These are phyloP conservation scores for Geranium brycei DNA, from an alignment of 345 rosid genomes.

Conservation along the genomic window DNA sequence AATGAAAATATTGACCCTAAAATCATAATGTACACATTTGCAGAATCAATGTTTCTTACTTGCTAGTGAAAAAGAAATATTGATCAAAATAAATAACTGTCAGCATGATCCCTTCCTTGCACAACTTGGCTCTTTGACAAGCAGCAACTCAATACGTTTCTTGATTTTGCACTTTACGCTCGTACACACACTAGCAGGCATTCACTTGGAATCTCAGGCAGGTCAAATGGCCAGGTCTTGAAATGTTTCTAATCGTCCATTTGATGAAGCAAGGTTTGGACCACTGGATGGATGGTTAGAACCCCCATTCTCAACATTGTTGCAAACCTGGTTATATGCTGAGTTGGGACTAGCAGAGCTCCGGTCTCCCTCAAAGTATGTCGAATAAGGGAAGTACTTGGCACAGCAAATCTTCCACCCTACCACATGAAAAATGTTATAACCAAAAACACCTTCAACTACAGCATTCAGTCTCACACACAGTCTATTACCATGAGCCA, in stretches of 20 bases:
- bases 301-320: slow-evolving; percentile 44
- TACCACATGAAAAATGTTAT: slow-evolving; percentile 13
- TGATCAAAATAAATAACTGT: neutral
- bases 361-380: slow-evolving; percentile 60
- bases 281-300: slow-evolving; percentile 24
- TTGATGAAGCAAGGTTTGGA: slow-evolving; percentile 26
- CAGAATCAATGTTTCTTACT: neutral
- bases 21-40: neutral
- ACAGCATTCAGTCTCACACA: too few species aligned
- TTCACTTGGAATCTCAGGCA: neutral
- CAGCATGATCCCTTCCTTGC: neutral
- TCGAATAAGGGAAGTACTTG: slow-evolving; percentile 55
- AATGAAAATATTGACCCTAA: too few species aligned
- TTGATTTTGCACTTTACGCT: too few species aligned
- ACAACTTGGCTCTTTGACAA: neutral
- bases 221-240: slow-evolving; percentile 37
- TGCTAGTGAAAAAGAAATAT: slow-evolving; percentile 4
- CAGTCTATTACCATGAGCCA: too few species aligned
- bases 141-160: slow-evolving; percentile 2
- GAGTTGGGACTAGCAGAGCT: slow-evolving; percentile 51
- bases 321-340: slow-evolving; percentile 26
- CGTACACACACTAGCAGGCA: neutral
- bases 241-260: slow-evolving; percentile 65
- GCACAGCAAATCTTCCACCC: slow-evolving; percentile 82
- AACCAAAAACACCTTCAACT: too few species aligned